Evolutionary conservation across 2,329 filamentous ascomycete genomes (phyloP).

Genomic region (Lachnum nothofagi): DNA sequence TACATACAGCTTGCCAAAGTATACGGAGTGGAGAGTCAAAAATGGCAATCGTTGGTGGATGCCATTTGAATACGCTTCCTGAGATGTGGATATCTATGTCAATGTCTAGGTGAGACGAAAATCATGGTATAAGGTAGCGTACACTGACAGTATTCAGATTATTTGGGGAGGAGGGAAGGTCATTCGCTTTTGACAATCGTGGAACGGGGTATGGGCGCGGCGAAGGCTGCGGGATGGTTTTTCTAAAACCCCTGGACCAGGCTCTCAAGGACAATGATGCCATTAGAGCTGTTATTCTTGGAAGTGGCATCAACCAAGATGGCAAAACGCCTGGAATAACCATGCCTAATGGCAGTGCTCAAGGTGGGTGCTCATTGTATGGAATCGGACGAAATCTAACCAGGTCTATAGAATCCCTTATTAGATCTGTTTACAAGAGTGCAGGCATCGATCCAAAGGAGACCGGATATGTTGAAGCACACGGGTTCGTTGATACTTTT

Average conservation of each 20-base stretch:
- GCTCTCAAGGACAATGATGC: slow-evolving; percentile 55
- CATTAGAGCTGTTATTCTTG: slow-evolving; percentile 51
- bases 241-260: slow-evolving; percentile 54
- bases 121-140: slow-evolving; percentile 9
- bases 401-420: slow-evolving; percentile 21
- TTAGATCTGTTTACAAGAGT: slow-evolving; percentile 17
- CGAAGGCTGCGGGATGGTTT: slow-evolving; percentile 53
- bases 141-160: slow-evolving; percentile 44
- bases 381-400: slow-evolving; percentile 4
- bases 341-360: slow-evolving; percentile 45
- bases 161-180: slow-evolving; percentile 27
- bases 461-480: slow-evolving; percentile 19
- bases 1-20: slow-evolving; percentile 50
- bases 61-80: slow-evolving; percentile 33
- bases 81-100: slow-evolving; percentile 26
- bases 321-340: slow-evolving; percentile 54
- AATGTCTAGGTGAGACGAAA: slow-evolving; percentile 22
- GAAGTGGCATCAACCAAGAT: slow-evolving; percentile 51
- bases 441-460: slow-evolving; percentile 15
- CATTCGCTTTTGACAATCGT: slow-evolving; percentile 49
- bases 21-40: slow-evolving; percentile 39
- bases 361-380: slow-evolving; percentile 25
- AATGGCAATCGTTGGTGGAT: slow-evolving; percentile 29
- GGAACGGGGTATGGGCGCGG: slow-evolving; percentile 61
- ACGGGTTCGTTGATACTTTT: too few relatives aligned